Conservation (phyloP, 345 rosid species). For the Brassica cretica region DNA sequence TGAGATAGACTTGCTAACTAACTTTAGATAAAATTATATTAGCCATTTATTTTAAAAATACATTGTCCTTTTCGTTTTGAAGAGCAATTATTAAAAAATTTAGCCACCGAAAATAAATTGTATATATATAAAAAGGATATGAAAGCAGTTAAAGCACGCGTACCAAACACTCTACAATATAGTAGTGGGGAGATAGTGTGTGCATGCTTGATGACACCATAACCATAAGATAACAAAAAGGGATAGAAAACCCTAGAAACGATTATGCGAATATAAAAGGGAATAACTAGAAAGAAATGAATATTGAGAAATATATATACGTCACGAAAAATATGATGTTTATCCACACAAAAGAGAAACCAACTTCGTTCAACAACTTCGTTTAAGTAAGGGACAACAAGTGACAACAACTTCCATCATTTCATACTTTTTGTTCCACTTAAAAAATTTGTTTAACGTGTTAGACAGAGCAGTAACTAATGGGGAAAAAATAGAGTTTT, state of each 20-base stretch:
- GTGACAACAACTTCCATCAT: slow-evolving; percentile 3
- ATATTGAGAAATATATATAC: neutral
- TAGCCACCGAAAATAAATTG: neutral
- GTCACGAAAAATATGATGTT: slow-evolving; percentile 20
- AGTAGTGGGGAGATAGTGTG: slow-evolving; percentile 36
- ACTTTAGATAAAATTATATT: too few species aligned
- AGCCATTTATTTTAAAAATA: too few species aligned
- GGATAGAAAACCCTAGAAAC: neutral
- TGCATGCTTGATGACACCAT: slow-evolving; percentile 23
- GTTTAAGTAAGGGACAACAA: slow-evolving; percentile 9
- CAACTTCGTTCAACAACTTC: neutral
- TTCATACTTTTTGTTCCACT: neutral
- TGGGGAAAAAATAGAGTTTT: neutral
- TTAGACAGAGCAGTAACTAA: neutral
- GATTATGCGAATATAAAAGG: slow-evolving; percentile 2
- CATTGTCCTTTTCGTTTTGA: neutral
- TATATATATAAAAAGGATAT: neutral
- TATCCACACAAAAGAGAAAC: slow-evolving; percentile 26
- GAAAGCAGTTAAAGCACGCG: slow-evolving; percentile 23
- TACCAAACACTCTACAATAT: slow-evolving; percentile 22
- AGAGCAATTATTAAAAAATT: neutral
- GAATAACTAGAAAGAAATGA: neutral
- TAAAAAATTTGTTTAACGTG: neutral
- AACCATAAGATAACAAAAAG: slow-evolving; percentile 12
- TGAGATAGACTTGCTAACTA: neutral